These are phyloP conservation scores for Neofusicoccum sp. DNA, from an alignment of 2,329 filamentous ascomycete species.

Conservation along the genomic window DNA sequence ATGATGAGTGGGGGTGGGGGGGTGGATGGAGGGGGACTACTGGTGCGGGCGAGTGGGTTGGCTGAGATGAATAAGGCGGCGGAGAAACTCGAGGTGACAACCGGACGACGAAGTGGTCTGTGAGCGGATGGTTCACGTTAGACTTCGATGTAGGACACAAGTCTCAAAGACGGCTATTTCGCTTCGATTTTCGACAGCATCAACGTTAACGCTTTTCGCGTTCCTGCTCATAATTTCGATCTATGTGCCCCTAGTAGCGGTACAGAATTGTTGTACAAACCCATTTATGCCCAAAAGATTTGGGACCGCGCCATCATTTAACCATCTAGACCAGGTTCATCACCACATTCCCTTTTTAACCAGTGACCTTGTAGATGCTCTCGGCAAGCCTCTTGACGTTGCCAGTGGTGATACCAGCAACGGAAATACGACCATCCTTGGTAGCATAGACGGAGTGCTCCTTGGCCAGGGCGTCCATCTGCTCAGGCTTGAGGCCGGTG, in stretches of 20 bases:
- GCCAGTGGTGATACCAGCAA: slow-evolving; percentile 76
- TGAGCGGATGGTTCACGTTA: too few relatives aligned
- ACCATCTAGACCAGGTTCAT: not conserved
- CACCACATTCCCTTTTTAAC: slow-evolving; percentile 36
- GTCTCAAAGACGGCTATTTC: too few relatives aligned
- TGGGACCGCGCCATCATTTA: not conserved
- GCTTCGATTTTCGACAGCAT: not conserved
- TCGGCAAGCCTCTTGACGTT: slow-evolving; percentile 80
- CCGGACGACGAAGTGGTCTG: too few relatives aligned
- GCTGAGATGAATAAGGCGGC: too few relatives aligned
- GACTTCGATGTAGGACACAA: too few relatives aligned
- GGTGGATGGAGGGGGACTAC: too few relatives aligned
- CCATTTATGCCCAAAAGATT: not conserved
- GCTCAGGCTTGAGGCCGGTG: slow-evolving; percentile 84
- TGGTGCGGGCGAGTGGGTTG: too few relatives aligned
- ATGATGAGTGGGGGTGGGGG: too few relatives aligned
- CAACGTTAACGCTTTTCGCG: not conserved
- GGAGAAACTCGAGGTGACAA: too few relatives aligned
- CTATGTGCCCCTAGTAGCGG: slow-evolving; percentile 4
- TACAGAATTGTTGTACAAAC: slow-evolving; percentile 15
- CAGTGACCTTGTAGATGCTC: slow-evolving; percentile 81
- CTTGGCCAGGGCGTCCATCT: slow-evolving; percentile 89
- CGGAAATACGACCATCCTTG: slow-evolving; percentile 83
- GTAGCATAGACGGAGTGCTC: slow-evolving; percentile 98
- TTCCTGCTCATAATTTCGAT: not conserved